These are phyloP conservation scores for Curvularia eragrostidis DNA, from an alignment of 2,329 filamentous ascomycete species.

Conservation along the genomic window DNA sequence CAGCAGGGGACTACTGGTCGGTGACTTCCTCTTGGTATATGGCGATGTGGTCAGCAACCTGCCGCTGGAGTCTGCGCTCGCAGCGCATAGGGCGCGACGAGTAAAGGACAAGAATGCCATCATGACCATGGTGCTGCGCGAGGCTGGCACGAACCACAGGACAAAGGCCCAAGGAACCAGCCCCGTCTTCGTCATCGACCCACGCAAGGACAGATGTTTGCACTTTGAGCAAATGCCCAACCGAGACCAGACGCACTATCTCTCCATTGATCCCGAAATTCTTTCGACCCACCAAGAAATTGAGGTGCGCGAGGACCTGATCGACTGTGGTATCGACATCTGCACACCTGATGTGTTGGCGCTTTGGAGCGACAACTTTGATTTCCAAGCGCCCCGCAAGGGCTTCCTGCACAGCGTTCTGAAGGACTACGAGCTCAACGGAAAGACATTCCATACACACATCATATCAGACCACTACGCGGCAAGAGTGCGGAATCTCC, in stretches of 20 bases:
- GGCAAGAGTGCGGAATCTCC: conserved; percentile 82
- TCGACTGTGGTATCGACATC: conserved; percentile 95
- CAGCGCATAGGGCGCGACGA: conserved; percentile 79
- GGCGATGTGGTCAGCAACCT: conserved; percentile 93
- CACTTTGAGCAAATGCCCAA: conserved; percentile 93
- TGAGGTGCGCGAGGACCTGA: conserved; percentile 83
- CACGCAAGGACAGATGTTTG: conserved; percentile 78
- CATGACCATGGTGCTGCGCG: conserved; percentile 92
- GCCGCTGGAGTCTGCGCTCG: conserved; percentile 78
- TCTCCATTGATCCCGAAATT: conserved; percentile 80
- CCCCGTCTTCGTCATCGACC: conserved; percentile 86
- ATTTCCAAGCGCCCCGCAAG: conserved; percentile 87
- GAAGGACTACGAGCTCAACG: conserved; percentile 96
- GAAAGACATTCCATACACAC: conserved; percentile 94
- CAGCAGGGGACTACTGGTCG: conserved; percentile 79
- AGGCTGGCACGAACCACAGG: conserved; percentile 75
- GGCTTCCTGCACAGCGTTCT: conserved; percentile 92
- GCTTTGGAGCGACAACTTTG: conserved; percentile 96
- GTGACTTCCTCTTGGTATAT: conserved; percentile 91
- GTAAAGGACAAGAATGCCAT: conserved; percentile 90
- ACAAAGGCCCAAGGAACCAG: conserved; percentile 78
- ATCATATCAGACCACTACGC: conserved; percentile 84
- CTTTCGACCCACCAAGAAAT: conserved; percentile 76
- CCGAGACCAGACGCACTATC: conserved; percentile 67
- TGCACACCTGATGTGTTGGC: conserved; percentile 95